phyloP scores from a whole-genome alignment of 805 yeast genomes.

The Yamadazyma ubonensis region DNA sequence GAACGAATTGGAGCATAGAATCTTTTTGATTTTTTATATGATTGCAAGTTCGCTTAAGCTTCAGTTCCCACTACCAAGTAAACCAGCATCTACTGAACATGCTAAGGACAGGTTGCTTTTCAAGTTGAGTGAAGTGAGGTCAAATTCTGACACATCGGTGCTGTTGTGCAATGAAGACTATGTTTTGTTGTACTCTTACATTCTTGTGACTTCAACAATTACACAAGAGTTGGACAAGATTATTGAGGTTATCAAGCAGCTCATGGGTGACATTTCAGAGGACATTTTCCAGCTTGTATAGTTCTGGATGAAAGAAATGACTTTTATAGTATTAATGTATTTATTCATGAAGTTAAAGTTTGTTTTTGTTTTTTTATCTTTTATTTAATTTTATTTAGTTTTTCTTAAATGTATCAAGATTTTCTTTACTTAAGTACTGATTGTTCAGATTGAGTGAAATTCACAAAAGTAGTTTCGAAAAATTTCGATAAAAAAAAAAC shows the following conservation, averaged over 20 bases:
- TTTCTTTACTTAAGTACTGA: too few relatives aligned
- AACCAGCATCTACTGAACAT: constrained; percentile 74
- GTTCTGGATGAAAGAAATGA: not conserved
- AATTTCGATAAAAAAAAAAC: too few relatives aligned
- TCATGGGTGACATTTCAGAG: constrained; percentile 66
- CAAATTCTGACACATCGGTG: constrained; percentile 15
- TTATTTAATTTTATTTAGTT: too few relatives aligned
- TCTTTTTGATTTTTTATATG: constrained; percentile 76
- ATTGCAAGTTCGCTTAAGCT: constrained; percentile 71
- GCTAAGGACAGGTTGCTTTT: constrained; percentile 67
- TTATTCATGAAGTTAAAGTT: not conserved
- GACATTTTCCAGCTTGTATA: constrained; percentile 53
- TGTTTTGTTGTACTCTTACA: constrained; percentile 71
- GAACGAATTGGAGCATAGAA: constrained; percentile 65
- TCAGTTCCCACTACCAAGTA: constrained; percentile 75
- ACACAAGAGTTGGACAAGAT: constrained; percentile 63
- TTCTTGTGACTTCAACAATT: constrained; percentile 67
- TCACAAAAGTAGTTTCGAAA: too few relatives aligned
- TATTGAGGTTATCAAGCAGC: constrained; percentile 50
- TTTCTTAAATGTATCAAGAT: too few relatives aligned
- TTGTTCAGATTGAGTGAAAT: too few relatives aligned
- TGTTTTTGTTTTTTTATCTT: too few relatives aligned
- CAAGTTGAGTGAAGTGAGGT: constrained; percentile 60
- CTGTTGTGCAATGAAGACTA: constrained; percentile 65
- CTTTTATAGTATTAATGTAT: too few relatives aligned